A percentile compares a stretch with the other conserved stretches of the same genome.
These are phyloP conservation scores for Arxiozyma bovina DNA, from an alignment of 1,139 yeast species.

Conservation along the genomic window DNA sequence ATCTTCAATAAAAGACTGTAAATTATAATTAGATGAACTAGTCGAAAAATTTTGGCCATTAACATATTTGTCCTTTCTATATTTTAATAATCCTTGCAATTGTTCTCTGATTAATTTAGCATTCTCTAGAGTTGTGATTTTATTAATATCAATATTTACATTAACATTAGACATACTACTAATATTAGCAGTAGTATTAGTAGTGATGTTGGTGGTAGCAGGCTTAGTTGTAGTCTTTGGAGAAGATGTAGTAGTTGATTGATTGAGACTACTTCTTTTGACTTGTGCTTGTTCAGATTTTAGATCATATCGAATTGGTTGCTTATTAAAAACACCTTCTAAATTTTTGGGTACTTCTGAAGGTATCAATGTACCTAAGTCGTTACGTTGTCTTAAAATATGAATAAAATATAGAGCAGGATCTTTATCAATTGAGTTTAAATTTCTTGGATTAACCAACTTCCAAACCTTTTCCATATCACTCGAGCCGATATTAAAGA, in stretches of 20 bases:
- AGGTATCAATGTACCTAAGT: conserved; percentile 73
- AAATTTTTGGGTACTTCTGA: conserved; percentile 90
- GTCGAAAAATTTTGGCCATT: conserved; percentile 11
- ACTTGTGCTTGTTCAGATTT: conserved; percentile 43
- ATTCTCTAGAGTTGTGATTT: conserved; percentile 33
- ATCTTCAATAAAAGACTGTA: conserved; percentile 37
- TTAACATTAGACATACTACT: background rate
- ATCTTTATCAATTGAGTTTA: conserved; percentile 85
- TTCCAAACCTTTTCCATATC: conserved; percentile 95
- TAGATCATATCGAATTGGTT: conserved; percentile 68
- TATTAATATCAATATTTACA: background rate
- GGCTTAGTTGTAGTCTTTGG: background rate
- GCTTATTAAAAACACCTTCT: conserved; percentile 85
- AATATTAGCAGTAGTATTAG: too few relatives aligned
- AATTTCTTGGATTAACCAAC: conserved; percentile 80
- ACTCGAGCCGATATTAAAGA: conserved; percentile 65
- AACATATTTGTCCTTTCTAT: conserved; percentile 24
- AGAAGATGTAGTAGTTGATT: conserved; percentile 20
- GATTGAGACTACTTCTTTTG: conserved; percentile 17
- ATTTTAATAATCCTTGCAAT: conserved; percentile 44
- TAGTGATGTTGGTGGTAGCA: too few relatives aligned
- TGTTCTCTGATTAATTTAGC: conserved; percentile 53
- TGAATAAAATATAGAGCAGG: conserved; percentile 85
- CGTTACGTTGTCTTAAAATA: conserved; percentile 80
- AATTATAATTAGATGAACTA: conserved; percentile 10